Conservation (phyloP, 192 early-diverging fungal species). For the Thamnidium elegans region DNA sequence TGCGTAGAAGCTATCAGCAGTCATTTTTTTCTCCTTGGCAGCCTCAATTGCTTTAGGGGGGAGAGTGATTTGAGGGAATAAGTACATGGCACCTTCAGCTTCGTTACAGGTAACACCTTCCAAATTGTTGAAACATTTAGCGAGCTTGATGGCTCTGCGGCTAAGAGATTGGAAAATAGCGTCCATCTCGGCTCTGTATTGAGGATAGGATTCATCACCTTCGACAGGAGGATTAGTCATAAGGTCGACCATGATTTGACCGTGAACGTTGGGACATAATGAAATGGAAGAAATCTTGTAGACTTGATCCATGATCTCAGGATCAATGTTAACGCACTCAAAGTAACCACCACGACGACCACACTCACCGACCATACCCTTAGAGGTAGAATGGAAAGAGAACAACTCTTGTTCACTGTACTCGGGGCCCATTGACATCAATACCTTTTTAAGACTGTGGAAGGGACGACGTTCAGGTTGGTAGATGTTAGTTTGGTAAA, state of each 20-base stretch:
- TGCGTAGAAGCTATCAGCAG: conserved; percentile 89
- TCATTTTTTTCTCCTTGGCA: conserved; percentile 64
- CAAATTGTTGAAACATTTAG: conserved; percentile 74
- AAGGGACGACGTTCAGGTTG: conserved; percentile 76
- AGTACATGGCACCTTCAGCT: conserved; percentile 95
- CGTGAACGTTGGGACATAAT: conserved; percentile 92
- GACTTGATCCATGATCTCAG: conserved; percentile 72
- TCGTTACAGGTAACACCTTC: conserved; percentile 83
- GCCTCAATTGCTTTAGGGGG: conserved; percentile 76
- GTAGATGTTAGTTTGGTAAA: conserved; percentile 98
- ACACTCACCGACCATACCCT: conserved; percentile 98
- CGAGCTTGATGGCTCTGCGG: conserved; percentile 74
- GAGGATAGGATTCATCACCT: conserved; percentile 74
- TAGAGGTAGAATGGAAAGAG: conserved; percentile 95
- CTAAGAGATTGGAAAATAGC: conserved; percentile 78
- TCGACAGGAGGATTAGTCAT: conserved; percentile 88
- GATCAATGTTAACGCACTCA: conserved; percentile 85
- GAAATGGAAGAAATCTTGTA: conserved; percentile 93
- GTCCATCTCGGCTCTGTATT: conserved; percentile 70
- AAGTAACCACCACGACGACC: conserved; percentile 97
- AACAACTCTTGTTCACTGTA: conserved; percentile 83
- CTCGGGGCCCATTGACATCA: conserved; percentile 67
- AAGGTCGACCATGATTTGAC: conserved; percentile 92
- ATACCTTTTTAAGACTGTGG: conserved; percentile 95
- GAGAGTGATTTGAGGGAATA: conserved; percentile 82